These are phyloP conservation scores for Nevesoporus exiguus DNA, from an alignment of 768 basidiomycete species.

Conservation along the genomic window DNA sequence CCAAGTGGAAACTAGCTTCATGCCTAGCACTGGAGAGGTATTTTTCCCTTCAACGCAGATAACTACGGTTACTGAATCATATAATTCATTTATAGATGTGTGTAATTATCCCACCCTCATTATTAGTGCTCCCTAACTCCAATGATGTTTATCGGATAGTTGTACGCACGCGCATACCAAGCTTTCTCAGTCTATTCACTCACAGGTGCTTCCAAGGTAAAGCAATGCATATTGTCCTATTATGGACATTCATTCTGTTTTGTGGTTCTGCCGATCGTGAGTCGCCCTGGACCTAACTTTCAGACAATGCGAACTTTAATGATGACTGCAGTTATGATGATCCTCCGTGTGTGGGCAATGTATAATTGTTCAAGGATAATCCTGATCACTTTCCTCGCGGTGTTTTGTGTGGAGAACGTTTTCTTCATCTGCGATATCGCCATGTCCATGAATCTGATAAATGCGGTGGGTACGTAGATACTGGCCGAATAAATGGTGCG, in stretches of 20 bases:
- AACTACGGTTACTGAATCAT: neutral
- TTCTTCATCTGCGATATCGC: too few species aligned
- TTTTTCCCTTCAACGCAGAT: neutral
- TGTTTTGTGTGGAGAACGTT: too few species aligned
- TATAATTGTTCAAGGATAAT: too few species aligned
- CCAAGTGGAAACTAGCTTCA: neutral
- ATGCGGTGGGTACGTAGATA: neutral
- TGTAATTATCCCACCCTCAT: too few species aligned
- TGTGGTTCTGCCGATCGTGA: too few species aligned
- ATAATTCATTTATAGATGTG: neutral
- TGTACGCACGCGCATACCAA: neutral
- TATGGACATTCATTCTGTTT: too few species aligned
- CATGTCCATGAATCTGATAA: neutral
- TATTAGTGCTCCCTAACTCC: neutral
- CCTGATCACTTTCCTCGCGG: too few species aligned
- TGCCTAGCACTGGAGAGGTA: neutral
- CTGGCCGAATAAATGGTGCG: neutral
- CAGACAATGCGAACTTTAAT: neutral
- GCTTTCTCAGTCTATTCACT: neutral
- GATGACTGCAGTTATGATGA: too few species aligned
- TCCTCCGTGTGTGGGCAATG: too few species aligned
- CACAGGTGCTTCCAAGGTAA: too few species aligned
- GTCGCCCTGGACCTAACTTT: too few species aligned
- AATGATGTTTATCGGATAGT: neutral
- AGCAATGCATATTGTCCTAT: too few species aligned